A percentile compares a stretch with the other conserved stretches of the same genome.
phyloP scores from a whole-genome alignment of 345 rosid species.

The Microcos paniculata region DNA sequence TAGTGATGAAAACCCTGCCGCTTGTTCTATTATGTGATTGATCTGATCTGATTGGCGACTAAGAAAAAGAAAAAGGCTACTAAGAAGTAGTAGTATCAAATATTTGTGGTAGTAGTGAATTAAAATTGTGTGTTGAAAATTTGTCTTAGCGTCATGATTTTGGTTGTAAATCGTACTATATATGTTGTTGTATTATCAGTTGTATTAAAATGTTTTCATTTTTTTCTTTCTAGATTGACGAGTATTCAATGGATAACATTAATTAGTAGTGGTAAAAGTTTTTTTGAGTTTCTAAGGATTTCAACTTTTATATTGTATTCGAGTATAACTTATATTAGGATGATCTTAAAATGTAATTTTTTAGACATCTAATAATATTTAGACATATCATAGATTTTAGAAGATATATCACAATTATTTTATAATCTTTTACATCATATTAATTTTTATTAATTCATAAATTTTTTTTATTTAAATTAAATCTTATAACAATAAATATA shows the following conservation, averaged over 20 bases:
- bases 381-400: no score
- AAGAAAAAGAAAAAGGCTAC: neutral
- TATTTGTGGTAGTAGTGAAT: neutral
- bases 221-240: neutral
- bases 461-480: no score
- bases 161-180: neutral
- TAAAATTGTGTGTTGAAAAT: neutral
- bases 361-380: no score
- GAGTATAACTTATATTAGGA: no score
- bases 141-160: neutral
- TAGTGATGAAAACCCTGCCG: conserved; percentile 80
- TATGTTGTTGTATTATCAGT: neutral
- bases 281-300: no score
- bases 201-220: neutral
- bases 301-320: no score
- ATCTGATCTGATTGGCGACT: neutral
- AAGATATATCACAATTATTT: no score
- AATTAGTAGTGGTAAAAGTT: neutral
- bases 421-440: no score
- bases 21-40: conserved; percentile 71
- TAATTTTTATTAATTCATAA: no score
- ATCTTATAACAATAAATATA: no score
- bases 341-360: no score
- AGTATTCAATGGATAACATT: neutral
- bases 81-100: neutral